These are phyloP conservation scores for Eimeria falciformis DNA, from an alignment of 169 alveolate genomes.

Conservation along the genomic window DNA sequence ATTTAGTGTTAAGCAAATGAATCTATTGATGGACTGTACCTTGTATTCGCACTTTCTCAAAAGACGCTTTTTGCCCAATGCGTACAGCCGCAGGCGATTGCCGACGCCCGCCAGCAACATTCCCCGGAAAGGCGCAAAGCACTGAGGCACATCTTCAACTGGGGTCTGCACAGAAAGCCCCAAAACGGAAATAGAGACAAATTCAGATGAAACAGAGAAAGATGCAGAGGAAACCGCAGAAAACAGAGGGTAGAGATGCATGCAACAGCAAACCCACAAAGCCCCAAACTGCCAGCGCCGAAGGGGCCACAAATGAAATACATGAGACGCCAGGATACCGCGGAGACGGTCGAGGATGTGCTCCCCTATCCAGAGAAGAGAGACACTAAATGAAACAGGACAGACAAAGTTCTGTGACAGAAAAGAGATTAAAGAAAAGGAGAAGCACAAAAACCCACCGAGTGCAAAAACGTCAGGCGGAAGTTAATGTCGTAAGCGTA, in stretches of 20 bases:
- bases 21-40: too few relatives aligned
- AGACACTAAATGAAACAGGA: neutral
- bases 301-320: neutral
- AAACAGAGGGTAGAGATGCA: too few relatives aligned
- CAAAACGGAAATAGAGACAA: neutral
- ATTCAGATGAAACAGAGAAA: too few relatives aligned
- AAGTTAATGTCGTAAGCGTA: slow-evolving; percentile 82
- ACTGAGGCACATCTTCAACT: slow-evolving; percentile 93
- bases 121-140: slow-evolving; percentile 95
- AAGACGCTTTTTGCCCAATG: slow-evolving; percentile 97
- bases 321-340: neutral
- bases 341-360: neutral
- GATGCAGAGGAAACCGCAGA: too few relatives aligned
- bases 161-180: slow-evolving; percentile 88
- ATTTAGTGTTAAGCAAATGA: too few relatives aligned
- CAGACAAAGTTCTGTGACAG: neutral
- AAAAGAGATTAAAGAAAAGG: neutral
- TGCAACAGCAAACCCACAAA: too few relatives aligned
- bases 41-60: slow-evolving; percentile 97
- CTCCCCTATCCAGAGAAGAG: neutral
- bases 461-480: slow-evolving; percentile 81
- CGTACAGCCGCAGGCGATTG: slow-evolving; percentile 94
- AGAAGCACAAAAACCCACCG: slow-evolving; percentile 71
- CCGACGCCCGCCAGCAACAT: slow-evolving; percentile 95
- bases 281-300: too few relatives aligned